Evolutionary conservation across 148 eudicot genomes (phyloP).

Genomic region (Rhododendron williamsianum): DNA sequence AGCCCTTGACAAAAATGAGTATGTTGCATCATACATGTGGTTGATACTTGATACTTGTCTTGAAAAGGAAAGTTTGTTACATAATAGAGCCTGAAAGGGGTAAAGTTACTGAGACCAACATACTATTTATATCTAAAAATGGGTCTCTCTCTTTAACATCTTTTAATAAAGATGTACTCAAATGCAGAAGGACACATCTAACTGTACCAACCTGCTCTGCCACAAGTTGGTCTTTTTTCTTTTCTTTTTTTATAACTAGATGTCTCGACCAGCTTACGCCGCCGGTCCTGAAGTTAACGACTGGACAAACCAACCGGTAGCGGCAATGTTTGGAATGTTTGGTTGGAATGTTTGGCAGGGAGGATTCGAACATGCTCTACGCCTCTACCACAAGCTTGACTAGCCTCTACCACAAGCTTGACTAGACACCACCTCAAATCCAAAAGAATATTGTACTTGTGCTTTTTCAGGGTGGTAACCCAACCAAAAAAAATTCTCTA

Average conservation of each 20-base stretch:
- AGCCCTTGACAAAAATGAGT: neutral
- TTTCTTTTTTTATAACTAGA: neutral
- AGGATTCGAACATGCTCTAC: neutral
- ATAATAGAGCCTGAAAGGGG: neutral
- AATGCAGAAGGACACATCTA: neutral
- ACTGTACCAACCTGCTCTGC: neutral
- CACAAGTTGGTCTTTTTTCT: neutral
- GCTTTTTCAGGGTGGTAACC: neutral
- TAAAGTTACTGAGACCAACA: neutral
- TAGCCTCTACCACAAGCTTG: neutral
- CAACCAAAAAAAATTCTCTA: neutral
- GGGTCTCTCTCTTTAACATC: conserved; percentile 9
- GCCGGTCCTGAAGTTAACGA: neutral
- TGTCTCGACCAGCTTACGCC: neutral
- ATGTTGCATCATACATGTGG: neutral
- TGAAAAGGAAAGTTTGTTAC: neutral
- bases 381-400: neutral
- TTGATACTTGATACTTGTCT: neutral
- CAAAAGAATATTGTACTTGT: neutral
- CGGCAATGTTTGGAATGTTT: neutral
- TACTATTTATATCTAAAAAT: neutral
- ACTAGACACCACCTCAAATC: neutral
- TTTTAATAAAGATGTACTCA: neutral
- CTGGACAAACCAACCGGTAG: neutral
- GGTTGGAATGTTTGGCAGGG: neutral